A percentile compares a stretch with the other conserved stretches of the same genome.
Evolutionary conservation across 2,329 filamentous ascomycete genomes (phyloP).

Genomic region (Magnaporthiopsis poae): DNA sequence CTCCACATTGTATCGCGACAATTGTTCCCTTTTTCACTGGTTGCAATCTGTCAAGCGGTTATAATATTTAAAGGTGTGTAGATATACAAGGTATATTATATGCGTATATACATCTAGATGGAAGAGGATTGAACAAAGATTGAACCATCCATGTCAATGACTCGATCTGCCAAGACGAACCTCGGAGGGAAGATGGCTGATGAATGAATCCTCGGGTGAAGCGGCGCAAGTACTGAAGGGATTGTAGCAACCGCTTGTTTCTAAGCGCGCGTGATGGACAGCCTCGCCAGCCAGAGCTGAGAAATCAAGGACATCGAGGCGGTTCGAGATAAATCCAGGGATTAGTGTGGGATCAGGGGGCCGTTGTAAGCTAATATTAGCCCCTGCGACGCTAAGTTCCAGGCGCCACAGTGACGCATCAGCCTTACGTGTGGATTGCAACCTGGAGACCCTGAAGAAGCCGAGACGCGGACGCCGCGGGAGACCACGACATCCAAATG

Average conservation of each 20-base stretch:
- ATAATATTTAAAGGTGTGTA: no score
- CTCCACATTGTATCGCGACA: neutral
- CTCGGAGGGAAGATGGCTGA: no score
- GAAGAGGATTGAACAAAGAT: no score
- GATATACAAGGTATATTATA: no score
- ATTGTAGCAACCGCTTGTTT: neutral
- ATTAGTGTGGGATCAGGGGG: neutral
- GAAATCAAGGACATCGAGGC: neutral
- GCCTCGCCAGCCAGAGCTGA: neutral
- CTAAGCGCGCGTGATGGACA: neutral
- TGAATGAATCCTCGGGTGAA: no score
- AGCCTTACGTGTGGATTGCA: neutral
- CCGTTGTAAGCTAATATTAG: neutral
- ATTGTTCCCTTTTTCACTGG: neutral
- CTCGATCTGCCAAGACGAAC: no score
- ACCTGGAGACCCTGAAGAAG: neutral
- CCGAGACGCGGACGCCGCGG: neutral
- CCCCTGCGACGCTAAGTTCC: neutral
- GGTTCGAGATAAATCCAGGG: neutral
- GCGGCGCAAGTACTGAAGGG: no score
- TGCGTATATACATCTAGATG: no score
- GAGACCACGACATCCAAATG: neutral
- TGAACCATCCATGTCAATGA: no score
- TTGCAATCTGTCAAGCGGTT: no score
- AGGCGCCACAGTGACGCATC: neutral